Evolutionary conservation across 2,329 filamentous ascomycete genomes (phyloP).

Genomic region (Fusarium bulbicola): DNA sequence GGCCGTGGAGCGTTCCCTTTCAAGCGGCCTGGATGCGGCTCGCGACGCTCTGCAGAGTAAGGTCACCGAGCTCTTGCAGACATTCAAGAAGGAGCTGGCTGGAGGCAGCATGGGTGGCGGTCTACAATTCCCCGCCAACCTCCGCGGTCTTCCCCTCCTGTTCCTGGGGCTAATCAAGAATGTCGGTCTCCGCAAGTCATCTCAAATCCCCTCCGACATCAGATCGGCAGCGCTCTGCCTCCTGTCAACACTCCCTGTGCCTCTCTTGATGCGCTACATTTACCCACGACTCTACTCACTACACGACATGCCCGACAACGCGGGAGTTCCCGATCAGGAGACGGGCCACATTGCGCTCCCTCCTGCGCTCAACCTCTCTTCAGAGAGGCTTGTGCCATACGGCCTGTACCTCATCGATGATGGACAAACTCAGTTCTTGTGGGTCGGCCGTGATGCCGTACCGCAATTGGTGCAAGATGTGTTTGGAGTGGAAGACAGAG

Average conservation of each 20-base stretch:
- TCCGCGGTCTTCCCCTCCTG: constrained; percentile 86
- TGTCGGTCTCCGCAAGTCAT: constrained; percentile 89
- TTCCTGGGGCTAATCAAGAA: constrained; percentile 98
- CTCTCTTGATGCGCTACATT: constrained; percentile 92
- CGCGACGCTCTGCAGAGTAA: constrained; percentile 92
- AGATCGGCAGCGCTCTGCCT: constrained; percentile 91
- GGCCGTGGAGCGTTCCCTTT: constrained; percentile 89
- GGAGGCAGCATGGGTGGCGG: constrained; percentile 96
- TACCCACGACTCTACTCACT: constrained; percentile 86
- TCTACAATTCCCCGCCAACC: constrained; percentile 91
- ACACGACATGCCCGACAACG: constrained; percentile 96
- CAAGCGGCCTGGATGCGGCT: constrained; percentile 87
- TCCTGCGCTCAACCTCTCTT: constrained; percentile 84
- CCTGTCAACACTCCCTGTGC: constrained; percentile 91
- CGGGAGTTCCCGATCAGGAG: constrained; percentile 83
- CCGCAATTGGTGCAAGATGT: constrained; percentile 89
- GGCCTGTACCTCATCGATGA: constrained; percentile 97
- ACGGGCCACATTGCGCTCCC: constrained; percentile 92
- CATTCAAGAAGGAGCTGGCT: constrained; percentile 95
- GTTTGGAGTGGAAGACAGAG: constrained; percentile 86
- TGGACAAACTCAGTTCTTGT: constrained; percentile 96
- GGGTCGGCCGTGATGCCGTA: constrained; percentile 93
- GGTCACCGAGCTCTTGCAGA: constrained; percentile 89
- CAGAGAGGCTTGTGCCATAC: constrained; percentile 85
- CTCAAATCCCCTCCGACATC: constrained; percentile 93